phyloP scores from a whole-genome alignment of 2,329 filamentous ascomycete species.

The Colletotrichum eremochloae region DNA sequence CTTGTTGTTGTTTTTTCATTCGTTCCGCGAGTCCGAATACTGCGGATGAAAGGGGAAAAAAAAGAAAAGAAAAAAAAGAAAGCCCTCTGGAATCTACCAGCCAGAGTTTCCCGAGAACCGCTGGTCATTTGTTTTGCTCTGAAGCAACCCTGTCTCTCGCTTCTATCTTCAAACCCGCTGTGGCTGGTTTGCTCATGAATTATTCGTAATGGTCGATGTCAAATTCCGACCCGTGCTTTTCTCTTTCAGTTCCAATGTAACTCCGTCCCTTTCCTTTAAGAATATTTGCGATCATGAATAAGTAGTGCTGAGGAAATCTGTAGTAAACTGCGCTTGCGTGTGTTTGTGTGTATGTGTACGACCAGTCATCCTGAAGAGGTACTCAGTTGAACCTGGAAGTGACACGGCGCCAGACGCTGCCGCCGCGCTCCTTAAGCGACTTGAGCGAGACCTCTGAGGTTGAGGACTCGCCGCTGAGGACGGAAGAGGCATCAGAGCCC shows the following conservation, averaged over 20 bases:
- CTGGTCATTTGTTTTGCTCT: slow-evolving; percentile 47
- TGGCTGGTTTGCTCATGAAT: background rate
- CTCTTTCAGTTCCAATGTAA: slow-evolving; percentile 27
- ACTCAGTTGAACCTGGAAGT: slow-evolving; percentile 47
- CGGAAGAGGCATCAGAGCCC: slow-evolving; percentile 66
- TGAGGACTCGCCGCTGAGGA: slow-evolving; percentile 52
- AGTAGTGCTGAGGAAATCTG: slow-evolving; percentile 1
- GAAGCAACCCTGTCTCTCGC: slow-evolving; percentile 47
- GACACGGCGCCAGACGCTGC: slow-evolving; percentile 57
- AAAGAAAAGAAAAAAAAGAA: background rate
- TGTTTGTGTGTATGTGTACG: background rate
- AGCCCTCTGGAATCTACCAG: slow-evolving; percentile 47
- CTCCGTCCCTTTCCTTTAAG: slow-evolving; percentile 16
- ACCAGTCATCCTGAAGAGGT: background rate
- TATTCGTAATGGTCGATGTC: background rate
- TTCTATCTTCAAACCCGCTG: background rate
- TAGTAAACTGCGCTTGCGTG: background rate
- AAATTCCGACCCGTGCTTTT: slow-evolving; percentile 13
- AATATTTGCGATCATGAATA: slow-evolving; percentile 1
- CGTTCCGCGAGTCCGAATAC: background rate
- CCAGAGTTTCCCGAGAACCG: slow-evolving; percentile 41
- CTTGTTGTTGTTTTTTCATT: too few relatives aligned
- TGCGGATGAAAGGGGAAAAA: background rate
- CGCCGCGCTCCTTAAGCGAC: slow-evolving; percentile 41
- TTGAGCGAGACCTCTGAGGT: slow-evolving; percentile 37